Evolutionary conservation across 257 asterid species (phyloP).

Genomic region (Pogostemon cablin): DNA sequence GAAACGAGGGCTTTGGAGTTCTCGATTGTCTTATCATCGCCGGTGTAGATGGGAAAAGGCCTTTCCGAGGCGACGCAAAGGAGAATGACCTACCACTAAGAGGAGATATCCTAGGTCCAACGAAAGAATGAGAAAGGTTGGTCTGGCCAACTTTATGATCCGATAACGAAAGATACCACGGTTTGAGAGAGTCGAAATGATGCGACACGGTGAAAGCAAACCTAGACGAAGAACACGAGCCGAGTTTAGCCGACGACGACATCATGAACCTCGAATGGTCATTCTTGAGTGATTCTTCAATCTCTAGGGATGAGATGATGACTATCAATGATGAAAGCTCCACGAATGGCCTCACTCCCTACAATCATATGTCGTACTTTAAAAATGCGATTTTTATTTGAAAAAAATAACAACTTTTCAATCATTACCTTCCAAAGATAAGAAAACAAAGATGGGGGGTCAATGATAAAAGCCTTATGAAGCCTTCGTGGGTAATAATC

Average conservation of each 20-base stretch:
- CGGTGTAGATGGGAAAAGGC: conserved; percentile 76
- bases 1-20: conserved; percentile 65
- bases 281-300: conserved; percentile 58
- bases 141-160: conserved; percentile 48
- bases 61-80: conserved; percentile 66
- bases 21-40: conserved; percentile 39
- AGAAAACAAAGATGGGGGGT: conserved; percentile 81
- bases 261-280: conserved; percentile 41
- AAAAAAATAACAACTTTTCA: not conserved
- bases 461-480: conserved; percentile 75
- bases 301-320: conserved; percentile 54
- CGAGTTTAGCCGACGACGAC: conserved; percentile 47
- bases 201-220: conserved; percentile 73
- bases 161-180: conserved; percentile 73
- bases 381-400: not conserved
- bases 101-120: conserved; percentile 70
- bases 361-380: not conserved
- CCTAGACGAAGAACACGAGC: conserved; percentile 72
- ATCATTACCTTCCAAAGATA: conserved; percentile 81
- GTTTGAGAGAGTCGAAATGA: conserved; percentile 65
- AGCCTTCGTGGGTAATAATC: conserved; percentile 77
- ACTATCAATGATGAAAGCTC: conserved; percentile 56
- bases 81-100: conserved; percentile 74
- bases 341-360: conserved; percentile 79
- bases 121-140: not conserved